phyloP scores from a whole-genome alignment of 1,139 yeast species.

The Debaryomyces nepalensis region DNA sequence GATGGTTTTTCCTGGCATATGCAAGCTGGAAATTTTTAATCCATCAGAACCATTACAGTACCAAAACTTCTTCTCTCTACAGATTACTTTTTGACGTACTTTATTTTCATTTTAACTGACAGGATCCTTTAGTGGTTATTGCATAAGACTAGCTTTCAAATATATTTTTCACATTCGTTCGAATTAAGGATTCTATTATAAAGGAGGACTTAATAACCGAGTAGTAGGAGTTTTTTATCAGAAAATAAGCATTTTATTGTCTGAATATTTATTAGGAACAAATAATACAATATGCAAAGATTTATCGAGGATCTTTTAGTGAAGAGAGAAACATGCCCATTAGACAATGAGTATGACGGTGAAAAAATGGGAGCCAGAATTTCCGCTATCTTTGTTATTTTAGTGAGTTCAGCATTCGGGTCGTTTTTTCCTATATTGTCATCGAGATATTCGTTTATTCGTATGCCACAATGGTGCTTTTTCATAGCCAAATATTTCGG shows the following conservation, averaged over 20 bases:
- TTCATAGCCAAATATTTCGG: slow-evolving; percentile 84
- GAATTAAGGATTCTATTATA: slow-evolving; percentile 1
- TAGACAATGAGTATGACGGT: slow-evolving; percentile 44
- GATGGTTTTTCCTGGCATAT: not conserved
- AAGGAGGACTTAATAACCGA: slow-evolving; percentile 1
- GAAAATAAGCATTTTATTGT: slow-evolving; percentile 2
- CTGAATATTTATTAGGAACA: slow-evolving; percentile 7
- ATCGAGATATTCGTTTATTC: slow-evolving; percentile 55
- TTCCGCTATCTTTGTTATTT: slow-evolving; percentile 71
- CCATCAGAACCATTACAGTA: not conserved
- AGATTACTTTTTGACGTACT: no score
- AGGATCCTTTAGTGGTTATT: slow-evolving; percentile 6
- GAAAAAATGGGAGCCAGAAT: slow-evolving; percentile 64
- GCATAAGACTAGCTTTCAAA: not conserved
- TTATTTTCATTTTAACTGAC: no score
- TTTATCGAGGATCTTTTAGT: slow-evolving; percentile 11
- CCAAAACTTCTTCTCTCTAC: no score
- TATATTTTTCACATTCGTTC: not conserved
- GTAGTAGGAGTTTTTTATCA: not conserved
- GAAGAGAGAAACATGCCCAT: slow-evolving; percentile 40
- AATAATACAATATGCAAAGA: slow-evolving; percentile 9
- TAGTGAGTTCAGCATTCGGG: slow-evolving; percentile 60
- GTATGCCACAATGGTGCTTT: slow-evolving; percentile 64
- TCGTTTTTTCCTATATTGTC: slow-evolving; percentile 64
- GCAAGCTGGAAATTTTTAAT: not conserved